A percentile compares a stretch with the other conserved stretches of the same genome.
phyloP scores from a whole-genome alignment of 257 asterid genomes.

The Lithospermum erythrorhizon region DNA sequence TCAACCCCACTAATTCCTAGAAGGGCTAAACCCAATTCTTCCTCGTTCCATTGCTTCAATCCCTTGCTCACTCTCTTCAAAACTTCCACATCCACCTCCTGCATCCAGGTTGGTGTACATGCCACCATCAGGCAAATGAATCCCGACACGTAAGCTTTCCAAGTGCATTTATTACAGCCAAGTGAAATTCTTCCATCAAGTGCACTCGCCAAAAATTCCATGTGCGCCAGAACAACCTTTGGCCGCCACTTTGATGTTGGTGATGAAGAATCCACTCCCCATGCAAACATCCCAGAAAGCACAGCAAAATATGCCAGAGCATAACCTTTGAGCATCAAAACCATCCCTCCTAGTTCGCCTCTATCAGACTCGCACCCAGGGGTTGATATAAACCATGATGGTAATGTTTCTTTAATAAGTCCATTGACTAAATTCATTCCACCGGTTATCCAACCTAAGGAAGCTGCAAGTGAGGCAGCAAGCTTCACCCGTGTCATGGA shows the following conservation, averaged over 20 bases:
- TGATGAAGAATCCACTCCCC: slow-evolving; percentile 11
- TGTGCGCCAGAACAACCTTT: slow-evolving; percentile 6
- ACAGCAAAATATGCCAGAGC: slow-evolving; percentile 13
- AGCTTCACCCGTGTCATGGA: slow-evolving; percentile 5
- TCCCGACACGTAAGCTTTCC: slow-evolving; percentile 14
- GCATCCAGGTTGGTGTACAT: slow-evolving; percentile 10
- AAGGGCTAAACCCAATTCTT: slow-evolving; percentile 9
- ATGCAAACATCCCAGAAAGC: slow-evolving; percentile 10
- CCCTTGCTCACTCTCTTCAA: slow-evolving; percentile 9
- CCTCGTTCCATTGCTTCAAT: slow-evolving; percentile 9
- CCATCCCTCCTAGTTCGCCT: slow-evolving; percentile 1
- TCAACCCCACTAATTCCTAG: slow-evolving; percentile 12
- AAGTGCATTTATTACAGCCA: slow-evolving; percentile 9
- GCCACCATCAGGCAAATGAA: slow-evolving; percentile 8
- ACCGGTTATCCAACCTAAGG: slow-evolving; percentile 6
- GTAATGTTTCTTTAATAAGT: slow-evolving; percentile 5
- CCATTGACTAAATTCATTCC: slow-evolving; percentile 5
- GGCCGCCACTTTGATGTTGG: slow-evolving; percentile 2
- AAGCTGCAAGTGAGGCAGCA: slow-evolving; percentile 10
- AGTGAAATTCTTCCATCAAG: slow-evolving; percentile 5
- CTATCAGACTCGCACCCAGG: background rate
- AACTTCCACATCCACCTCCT: slow-evolving; percentile 12
- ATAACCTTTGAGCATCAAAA: slow-evolving; percentile 7
- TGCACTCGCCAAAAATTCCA: slow-evolving; percentile 9
- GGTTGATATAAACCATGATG: slow-evolving; percentile 10